phyloP scores from a whole-genome alignment of 331 rosid genomes.

The Ulmus americana region DNA sequence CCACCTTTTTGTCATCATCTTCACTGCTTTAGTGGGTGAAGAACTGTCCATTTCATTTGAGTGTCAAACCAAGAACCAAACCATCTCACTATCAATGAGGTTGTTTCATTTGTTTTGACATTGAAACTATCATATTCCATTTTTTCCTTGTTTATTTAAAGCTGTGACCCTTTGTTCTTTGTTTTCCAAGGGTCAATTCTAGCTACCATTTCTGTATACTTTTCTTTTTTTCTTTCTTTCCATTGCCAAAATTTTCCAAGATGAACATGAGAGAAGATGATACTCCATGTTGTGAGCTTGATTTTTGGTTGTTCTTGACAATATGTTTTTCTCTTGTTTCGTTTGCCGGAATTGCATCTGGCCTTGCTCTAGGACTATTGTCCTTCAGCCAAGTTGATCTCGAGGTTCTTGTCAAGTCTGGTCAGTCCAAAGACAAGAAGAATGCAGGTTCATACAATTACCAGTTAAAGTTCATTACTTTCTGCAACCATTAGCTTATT shows the following conservation, averaged over 20 bases:
- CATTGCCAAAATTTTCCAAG: not conserved
- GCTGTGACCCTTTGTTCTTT: no score
- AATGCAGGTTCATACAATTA: conserved; percentile 37
- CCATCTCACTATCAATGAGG: not conserved
- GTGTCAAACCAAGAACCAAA: not conserved
- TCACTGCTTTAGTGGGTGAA: not conserved
- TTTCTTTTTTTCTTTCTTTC: not conserved
- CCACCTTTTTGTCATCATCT: not conserved
- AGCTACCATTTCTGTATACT: not conserved
- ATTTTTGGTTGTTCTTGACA: conserved; percentile 41
- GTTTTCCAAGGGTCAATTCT: not conserved
- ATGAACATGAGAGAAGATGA: conserved; percentile 34
- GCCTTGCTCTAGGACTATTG: conserved; percentile 63
- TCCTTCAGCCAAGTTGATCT: conserved; percentile 69
- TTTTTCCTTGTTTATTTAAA: not conserved
- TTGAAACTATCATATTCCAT: not conserved
- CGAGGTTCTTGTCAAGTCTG: conserved; percentile 58
- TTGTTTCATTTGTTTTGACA: not conserved
- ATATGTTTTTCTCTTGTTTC: conserved; percentile 34
- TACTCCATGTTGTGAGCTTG: conserved; percentile 38
- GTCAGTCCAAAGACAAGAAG: conserved; percentile 43
- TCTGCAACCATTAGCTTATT: not conserved
- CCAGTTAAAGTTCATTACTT: not conserved
- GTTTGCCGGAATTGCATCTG: conserved; percentile 53
- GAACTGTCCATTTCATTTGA: no score